These are phyloP conservation scores for Ophiostoma tasmaniense DNA, from an alignment of 2,329 filamentous ascomycete species.

Conservation along the genomic window DNA sequence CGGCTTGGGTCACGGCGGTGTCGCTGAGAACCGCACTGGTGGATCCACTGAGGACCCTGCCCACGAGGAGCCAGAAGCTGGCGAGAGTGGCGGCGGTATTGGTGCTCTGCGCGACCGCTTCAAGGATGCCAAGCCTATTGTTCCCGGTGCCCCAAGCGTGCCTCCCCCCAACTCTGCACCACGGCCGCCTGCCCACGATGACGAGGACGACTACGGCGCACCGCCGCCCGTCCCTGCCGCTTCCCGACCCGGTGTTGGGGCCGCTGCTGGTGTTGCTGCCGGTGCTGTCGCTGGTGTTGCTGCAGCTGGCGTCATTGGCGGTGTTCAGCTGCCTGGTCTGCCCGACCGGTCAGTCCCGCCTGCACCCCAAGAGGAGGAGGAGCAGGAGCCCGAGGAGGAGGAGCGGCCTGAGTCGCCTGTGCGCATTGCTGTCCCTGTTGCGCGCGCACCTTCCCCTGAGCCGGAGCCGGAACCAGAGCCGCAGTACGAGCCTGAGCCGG, in stretches of 20 bases:
- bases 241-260: slow-evolving; percentile 46
- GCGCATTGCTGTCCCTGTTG: slow-evolving; percentile 34
- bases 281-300: slow-evolving; percentile 29
- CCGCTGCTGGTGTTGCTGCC: not conserved
- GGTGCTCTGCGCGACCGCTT: slow-evolving; percentile 74
- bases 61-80: slow-evolving; percentile 36
- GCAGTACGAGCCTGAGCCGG: slow-evolving; percentile 46
- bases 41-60: slow-evolving; percentile 36
- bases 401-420: slow-evolving; percentile 26
- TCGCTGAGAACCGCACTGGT: slow-evolving; percentile 56
- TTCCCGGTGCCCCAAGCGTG: slow-evolving; percentile 34
- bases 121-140: slow-evolving; percentile 63
- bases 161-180: slow-evolving; percentile 22
- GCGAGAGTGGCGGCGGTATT: slow-evolving; percentile 54
- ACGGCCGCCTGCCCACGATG: slow-evolving; percentile 22
- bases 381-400: slow-evolving; percentile 30
- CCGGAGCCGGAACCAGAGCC: slow-evolving; percentile 54
- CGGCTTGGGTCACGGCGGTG: slow-evolving; percentile 57
- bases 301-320: slow-evolving; percentile 70
- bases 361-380: slow-evolving; percentile 40
- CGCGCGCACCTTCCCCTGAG: slow-evolving; percentile 46
- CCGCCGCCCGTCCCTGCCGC: slow-evolving; percentile 53
- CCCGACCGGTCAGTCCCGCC: slow-evolving; percentile 37
- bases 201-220: slow-evolving; percentile 45
- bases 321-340: slow-evolving; percentile 77